Conservation (phyloP, 2,329 filamentous ascomycete genomes). For the Truncatella angustata region DNA sequence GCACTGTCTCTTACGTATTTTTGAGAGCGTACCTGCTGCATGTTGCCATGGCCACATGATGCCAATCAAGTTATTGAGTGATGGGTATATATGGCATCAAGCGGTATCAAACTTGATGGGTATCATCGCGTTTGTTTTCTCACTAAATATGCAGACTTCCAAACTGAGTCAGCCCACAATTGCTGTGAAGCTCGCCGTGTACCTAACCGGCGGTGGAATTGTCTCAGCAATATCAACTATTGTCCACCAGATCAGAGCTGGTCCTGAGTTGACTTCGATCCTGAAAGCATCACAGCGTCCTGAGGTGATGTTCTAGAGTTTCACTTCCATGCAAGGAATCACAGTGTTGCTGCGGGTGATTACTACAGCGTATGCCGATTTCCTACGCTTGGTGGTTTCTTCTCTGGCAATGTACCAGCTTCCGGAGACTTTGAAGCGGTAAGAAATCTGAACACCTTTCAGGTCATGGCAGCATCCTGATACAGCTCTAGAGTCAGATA, state of each 20-base stretch:
- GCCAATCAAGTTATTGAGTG: too few species aligned
- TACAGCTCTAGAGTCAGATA: slow-evolving; percentile 13
- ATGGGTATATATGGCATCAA: too few species aligned
- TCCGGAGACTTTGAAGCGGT: neutral
- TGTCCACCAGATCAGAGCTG: slow-evolving; percentile 7
- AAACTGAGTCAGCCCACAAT: too few species aligned
- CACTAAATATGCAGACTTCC: too few species aligned
- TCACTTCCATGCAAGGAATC: slow-evolving; percentile 27
- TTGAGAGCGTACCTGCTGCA: too few species aligned
- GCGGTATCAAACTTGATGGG: too few species aligned
- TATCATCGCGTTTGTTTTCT: too few species aligned
- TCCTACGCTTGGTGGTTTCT: slow-evolving; percentile 32
- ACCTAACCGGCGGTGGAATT: too few species aligned
- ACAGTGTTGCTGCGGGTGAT: slow-evolving; percentile 38
- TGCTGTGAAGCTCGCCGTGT: too few species aligned
- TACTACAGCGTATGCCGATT: slow-evolving; percentile 39
- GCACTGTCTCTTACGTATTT: too few species aligned
- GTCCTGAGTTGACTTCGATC: slow-evolving; percentile 6
- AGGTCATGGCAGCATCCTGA: neutral
- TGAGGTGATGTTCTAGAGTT: slow-evolving; percentile 10
- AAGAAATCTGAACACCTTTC: neutral
- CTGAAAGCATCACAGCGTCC: neutral
- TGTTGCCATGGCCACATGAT: too few species aligned
- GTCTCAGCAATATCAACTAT: neutral
- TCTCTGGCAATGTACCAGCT: slow-evolving; percentile 33